Percentiles rank a stretch among this genome's conserved stretches.
Conservation (phyloP, 1,139 yeast genomes). For the Geotrichum fermentans region DNA sequence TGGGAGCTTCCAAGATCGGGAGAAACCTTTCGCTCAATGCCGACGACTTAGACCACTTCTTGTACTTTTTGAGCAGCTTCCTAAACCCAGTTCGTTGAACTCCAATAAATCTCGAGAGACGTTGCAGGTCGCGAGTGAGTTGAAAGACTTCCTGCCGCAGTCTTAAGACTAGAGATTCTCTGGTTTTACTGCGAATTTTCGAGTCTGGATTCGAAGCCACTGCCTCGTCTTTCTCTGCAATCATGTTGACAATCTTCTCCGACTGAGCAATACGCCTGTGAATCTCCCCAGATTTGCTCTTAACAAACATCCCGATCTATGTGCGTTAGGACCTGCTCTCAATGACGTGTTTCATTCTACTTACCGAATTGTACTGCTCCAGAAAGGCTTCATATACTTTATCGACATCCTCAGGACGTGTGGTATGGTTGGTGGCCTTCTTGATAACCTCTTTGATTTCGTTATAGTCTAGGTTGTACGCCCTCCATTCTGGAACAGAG, state of each 20-base stretch:
- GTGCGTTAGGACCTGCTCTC: neutral
- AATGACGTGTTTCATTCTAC: slow-evolving; percentile 11
- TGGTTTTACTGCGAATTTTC: slow-evolving; percentile 21
- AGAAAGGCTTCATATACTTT: slow-evolving; percentile 37
- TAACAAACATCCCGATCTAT: slow-evolving; percentile 50
- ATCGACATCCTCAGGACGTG: slow-evolving; percentile 23
- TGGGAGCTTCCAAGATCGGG: slow-evolving; percentile 37
- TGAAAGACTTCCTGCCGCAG: slow-evolving; percentile 39
- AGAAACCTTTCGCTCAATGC: slow-evolving; percentile 35
- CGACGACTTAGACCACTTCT: slow-evolving; percentile 51
- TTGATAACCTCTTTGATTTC: slow-evolving; percentile 62
- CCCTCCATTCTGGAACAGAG: slow-evolving; percentile 85
- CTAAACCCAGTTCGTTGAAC: slow-evolving; percentile 78
- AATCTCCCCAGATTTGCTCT: slow-evolving; percentile 61
- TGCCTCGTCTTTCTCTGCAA: slow-evolving; percentile 28
- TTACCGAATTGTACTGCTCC: slow-evolving; percentile 49
- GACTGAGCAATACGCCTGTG: slow-evolving; percentile 42
- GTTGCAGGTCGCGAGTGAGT: slow-evolving; percentile 58
- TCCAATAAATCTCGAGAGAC: slow-evolving; percentile 66
- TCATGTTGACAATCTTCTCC: slow-evolving; percentile 38
- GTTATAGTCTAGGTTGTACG: slow-evolving; percentile 77
- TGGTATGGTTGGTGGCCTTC: slow-evolving; percentile 41
- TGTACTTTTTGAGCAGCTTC: slow-evolving; percentile 74
- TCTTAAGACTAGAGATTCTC: slow-evolving; percentile 30
- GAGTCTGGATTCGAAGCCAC: neutral